Evolutionary conservation across 257 asterid species (phyloP).

Genomic region (Solanum pennellii): DNA sequence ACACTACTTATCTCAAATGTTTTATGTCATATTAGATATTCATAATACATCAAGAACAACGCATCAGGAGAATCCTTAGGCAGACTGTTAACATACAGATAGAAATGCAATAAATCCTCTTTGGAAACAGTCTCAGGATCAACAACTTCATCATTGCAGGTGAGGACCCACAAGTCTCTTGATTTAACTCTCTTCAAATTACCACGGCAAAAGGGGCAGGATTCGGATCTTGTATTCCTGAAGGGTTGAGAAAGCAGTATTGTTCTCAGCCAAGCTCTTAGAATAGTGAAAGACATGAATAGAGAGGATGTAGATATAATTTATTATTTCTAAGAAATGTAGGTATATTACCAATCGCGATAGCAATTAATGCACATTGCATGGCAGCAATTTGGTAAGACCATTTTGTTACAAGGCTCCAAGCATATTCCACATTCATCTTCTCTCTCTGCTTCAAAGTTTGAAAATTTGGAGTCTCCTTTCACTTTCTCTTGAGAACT

Average conservation of each 20-base stretch:
- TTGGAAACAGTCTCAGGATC: slow-evolving; percentile 43
- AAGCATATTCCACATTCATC: slow-evolving; percentile 78
- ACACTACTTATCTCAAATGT: slow-evolving; percentile 10
- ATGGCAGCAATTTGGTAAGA: slow-evolving; percentile 81
- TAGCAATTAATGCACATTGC: slow-evolving; percentile 93
- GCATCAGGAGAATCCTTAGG: slow-evolving; percentile 78
- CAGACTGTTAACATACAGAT: slow-evolving; percentile 53
- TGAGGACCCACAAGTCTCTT: slow-evolving; percentile 80
- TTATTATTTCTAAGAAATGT: neutral
- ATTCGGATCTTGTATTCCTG: slow-evolving; percentile 77
- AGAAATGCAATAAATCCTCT: slow-evolving; percentile 57
- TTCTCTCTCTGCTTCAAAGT: slow-evolving; percentile 40
- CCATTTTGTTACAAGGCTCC: slow-evolving; percentile 85
- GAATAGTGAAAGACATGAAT: neutral
- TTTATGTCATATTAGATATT: slow-evolving; percentile 46
- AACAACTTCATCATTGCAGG: slow-evolving; percentile 57
- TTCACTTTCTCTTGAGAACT: slow-evolving; percentile 28
- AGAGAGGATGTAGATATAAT: neutral
- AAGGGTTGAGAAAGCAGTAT: neutral
- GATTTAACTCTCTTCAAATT: slow-evolving; percentile 62
- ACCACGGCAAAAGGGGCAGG: slow-evolving; percentile 91
- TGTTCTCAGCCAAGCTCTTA: neutral
- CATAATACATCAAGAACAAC: slow-evolving; percentile 63
- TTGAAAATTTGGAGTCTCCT: slow-evolving; percentile 9
- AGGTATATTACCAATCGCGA: slow-evolving; percentile 65